Percentiles rank a stretch among this genome's conserved stretches.
Evolutionary conservation across 2,329 filamentous ascomycete species (phyloP).

Genomic region (Cytospora piceicola): DNA sequence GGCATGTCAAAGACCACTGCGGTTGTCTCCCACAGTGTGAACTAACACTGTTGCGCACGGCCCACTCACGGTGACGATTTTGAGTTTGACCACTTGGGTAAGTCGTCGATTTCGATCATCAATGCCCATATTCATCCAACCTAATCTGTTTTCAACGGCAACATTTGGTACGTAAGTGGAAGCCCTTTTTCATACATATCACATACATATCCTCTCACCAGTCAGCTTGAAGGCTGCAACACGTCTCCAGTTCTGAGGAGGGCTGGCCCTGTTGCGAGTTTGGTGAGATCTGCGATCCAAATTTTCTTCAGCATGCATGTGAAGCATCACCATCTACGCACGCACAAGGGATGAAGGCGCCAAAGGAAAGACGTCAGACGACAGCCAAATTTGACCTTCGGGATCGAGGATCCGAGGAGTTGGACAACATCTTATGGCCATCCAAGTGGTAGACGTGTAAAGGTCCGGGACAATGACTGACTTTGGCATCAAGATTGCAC

Average conservation of each 20-base stretch:
- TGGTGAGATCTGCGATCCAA: neutral
- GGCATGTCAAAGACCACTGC: neutral
- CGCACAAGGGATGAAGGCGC: neutral
- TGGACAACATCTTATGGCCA: neutral
- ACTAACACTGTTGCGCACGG: conserved; percentile 7
- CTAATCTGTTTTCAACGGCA: neutral
- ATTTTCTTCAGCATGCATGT: neutral
- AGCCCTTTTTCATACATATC: neutral
- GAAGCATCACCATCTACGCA: neutral
- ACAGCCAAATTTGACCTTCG: neutral
- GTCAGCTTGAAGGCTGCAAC: neutral
- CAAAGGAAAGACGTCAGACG: neutral
- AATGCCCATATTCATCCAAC: neutral
- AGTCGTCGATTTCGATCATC: neutral
- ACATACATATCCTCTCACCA: neutral
- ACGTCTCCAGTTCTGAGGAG: neutral
- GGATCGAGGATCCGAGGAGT: neutral
- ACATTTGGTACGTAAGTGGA: neutral
- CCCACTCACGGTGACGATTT: neutral
- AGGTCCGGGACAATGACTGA: neutral
- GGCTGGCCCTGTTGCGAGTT: neutral
- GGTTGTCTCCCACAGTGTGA: neutral
- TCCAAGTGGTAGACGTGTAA: neutral
- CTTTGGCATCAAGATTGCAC: neutral
- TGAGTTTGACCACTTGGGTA: neutral